A percentile compares a stretch with the other conserved stretches of the same genome.
Conservation (phyloP, 768 basidiomycete genomes). For the Gloeopeniophorella convolvens region DNA sequence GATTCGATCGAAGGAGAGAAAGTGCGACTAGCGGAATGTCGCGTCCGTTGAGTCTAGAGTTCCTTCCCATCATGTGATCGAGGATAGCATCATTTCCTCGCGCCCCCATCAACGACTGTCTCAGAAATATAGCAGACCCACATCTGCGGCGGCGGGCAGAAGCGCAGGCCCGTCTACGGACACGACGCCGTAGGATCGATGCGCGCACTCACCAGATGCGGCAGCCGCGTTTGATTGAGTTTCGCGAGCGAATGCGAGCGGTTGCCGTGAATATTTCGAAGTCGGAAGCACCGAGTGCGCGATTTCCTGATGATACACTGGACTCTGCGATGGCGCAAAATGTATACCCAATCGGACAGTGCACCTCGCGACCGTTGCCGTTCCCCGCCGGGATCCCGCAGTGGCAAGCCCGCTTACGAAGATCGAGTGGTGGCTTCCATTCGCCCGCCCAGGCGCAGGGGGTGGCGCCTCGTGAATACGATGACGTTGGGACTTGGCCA, state of each 20-base stretch:
- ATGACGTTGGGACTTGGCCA: conserved; percentile 8
- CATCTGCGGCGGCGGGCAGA: too few relatives aligned
- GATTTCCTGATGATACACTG: conserved; percentile 6
- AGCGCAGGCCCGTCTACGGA: conserved; percentile 3
- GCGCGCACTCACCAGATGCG: neutral
- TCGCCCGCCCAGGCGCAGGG: neutral
- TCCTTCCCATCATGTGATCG: too few relatives aligned
- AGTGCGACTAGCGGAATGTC: too few relatives aligned
- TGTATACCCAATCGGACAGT: neutral
- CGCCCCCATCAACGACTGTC: too few relatives aligned
- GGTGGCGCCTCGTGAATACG: conserved; percentile 1
- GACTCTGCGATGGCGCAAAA: conserved; percentile 5
- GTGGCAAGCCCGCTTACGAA: neutral
- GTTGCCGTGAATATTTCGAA: neutral
- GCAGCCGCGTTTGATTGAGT: conserved; percentile 2
- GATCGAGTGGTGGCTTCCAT: conserved; percentile 7
- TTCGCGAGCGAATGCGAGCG: conserved; percentile 1
- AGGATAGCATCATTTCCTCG: too few relatives aligned
- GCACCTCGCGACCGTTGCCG: conserved; percentile 7
- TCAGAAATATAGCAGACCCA: too few relatives aligned
- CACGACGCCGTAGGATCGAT: conserved; percentile 9
- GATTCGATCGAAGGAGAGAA: too few relatives aligned
- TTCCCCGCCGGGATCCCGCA: neutral
- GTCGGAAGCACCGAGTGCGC: neutral
- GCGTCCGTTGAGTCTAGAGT: too few relatives aligned